A percentile compares a stretch with the other conserved stretches of the same genome.
phyloP scores from a whole-genome alignment of 1,139 yeast genomes.

The Sugiyamaella castrensis region DNA sequence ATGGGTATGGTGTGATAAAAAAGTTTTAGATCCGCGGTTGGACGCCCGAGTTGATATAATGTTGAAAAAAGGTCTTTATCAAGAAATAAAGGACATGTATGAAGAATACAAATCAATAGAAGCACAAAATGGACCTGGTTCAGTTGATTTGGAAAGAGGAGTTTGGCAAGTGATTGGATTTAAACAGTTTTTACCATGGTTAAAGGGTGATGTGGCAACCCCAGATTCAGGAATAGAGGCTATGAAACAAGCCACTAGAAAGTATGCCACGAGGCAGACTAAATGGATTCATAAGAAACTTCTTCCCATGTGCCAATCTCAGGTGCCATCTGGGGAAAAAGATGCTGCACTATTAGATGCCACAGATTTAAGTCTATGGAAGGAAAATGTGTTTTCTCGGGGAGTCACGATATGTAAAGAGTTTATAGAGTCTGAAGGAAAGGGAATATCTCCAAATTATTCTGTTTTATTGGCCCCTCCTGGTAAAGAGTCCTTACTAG shows the following conservation, averaged over 20 bases:
- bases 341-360: conserved; percentile 71
- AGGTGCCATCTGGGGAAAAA: conserved; percentile 57
- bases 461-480: conserved; percentile 45
- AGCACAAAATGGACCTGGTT: conserved; percentile 32
- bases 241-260: conserved; percentile 83
- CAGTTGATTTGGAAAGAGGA: conserved; percentile 47
- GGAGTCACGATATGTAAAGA: conserved; percentile 52
- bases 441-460: conserved; percentile 9
- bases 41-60: conserved; percentile 80
- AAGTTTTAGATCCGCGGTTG: conserved; percentile 56
- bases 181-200: conserved; percentile 86
- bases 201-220: conserved; percentile 37
- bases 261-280: conserved; percentile 85
- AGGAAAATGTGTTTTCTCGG: conserved; percentile 49
- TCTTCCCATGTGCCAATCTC: conserved; percentile 53
- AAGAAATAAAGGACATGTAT: conserved; percentile 62
- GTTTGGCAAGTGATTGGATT: conserved; percentile 81
- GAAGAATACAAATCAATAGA: conserved; percentile 22
- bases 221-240: conserved; percentile 53
- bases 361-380: conserved; percentile 64
- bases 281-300: conserved; percentile 84
- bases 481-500: conserved; percentile 40
- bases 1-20: conserved; percentile 80
- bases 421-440: conserved; percentile 37
- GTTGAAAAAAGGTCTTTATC: conserved; percentile 57